Conservation (phyloP, 805 yeast species). For the Cyberlindnera japonica region DNA sequence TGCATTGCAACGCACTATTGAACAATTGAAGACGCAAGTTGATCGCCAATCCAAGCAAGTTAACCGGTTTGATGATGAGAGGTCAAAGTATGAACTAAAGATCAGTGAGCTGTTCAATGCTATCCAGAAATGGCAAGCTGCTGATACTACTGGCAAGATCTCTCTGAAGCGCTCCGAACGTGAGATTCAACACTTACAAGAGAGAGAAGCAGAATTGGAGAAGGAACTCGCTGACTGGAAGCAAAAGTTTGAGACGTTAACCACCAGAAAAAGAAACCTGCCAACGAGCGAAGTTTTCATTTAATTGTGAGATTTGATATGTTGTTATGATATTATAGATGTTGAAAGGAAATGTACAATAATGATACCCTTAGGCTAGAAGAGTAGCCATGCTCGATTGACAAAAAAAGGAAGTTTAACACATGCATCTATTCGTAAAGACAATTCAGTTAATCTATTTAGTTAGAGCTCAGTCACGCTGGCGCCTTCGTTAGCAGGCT, state of each 20-base stretch:
- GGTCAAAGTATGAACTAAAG: constrained; percentile 49
- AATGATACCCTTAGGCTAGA: constrained; percentile 3
- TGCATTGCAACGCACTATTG: constrained; percentile 48
- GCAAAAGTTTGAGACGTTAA: constrained; percentile 31
- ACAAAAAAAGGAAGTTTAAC: not conserved
- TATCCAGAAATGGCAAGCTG: constrained; percentile 40
- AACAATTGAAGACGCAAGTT: constrained; percentile 49
- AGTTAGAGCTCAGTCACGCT: constrained; percentile 38
- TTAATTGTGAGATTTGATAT: constrained; percentile 6
- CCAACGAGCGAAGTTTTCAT: constrained; percentile 27
- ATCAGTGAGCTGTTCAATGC: constrained; percentile 42
- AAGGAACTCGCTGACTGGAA: constrained; percentile 58
- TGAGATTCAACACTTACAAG: constrained; percentile 53
- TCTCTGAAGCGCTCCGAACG: constrained; percentile 47
- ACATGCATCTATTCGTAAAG: constrained; percentile 2
- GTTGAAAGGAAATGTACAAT: constrained; percentile 1
- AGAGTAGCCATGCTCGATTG: not conserved
- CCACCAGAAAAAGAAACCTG: constrained; percentile 19
- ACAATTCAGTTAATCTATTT: not conserved
- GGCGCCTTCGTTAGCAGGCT: constrained; percentile 88
- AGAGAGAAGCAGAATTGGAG: constrained; percentile 48
- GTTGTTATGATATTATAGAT: not conserved
- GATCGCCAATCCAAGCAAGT: constrained; percentile 49
- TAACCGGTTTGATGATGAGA: constrained; percentile 55
- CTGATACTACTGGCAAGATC: constrained; percentile 42